phyloP scores from a whole-genome alignment of 2,329 filamentous ascomycete genomes.

The Parafenestella ontariensis region DNA sequence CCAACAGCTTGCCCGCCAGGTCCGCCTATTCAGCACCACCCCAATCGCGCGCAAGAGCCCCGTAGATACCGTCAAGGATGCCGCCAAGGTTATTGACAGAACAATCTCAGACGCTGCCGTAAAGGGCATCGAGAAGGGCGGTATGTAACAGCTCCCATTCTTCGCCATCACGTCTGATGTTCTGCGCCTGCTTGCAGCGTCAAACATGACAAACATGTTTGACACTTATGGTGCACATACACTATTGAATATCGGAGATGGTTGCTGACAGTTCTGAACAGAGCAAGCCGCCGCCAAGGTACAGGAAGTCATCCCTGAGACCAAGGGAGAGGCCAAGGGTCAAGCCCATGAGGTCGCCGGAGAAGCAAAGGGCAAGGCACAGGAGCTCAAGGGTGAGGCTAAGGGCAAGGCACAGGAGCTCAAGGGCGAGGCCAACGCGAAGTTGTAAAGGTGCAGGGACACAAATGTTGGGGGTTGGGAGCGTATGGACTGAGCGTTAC shows the following conservation, averaged over 20 bases:
- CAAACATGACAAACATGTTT: conserved; percentile 16
- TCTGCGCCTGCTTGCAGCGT: conserved; percentile 4
- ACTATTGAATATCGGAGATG: neutral
- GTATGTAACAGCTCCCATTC: conserved; percentile 53
- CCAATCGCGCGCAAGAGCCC: conserved; percentile 58
- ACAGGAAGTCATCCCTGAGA: conserved; percentile 43
- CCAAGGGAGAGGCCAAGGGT: conserved; percentile 48
- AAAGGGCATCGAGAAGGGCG: conserved; percentile 68
- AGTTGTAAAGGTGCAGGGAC: conserved; percentile 37
- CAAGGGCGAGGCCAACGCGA: conserved; percentile 57
- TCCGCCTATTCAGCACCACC: conserved; percentile 63
- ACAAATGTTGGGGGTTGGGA: neutral
- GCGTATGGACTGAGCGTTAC: neutral
- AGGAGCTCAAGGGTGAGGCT: conserved; percentile 52
- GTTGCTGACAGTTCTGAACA: conserved; percentile 39
- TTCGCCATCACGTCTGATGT: conserved; percentile 7
- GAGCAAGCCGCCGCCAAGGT: conserved; percentile 58
- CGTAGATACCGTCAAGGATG: conserved; percentile 64
- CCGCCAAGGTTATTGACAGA: conserved; percentile 64
- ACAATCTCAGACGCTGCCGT: conserved; percentile 63
- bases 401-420: conserved; percentile 53
- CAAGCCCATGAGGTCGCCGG: conserved; percentile 51
- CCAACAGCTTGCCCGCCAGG: conserved; percentile 52
- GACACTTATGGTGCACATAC: conserved; percentile 1
- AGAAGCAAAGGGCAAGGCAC: conserved; percentile 54